Evolutionary conservation across 768 basidiomycete species (phyloP).

Genomic region (Russula dissimulans): DNA sequence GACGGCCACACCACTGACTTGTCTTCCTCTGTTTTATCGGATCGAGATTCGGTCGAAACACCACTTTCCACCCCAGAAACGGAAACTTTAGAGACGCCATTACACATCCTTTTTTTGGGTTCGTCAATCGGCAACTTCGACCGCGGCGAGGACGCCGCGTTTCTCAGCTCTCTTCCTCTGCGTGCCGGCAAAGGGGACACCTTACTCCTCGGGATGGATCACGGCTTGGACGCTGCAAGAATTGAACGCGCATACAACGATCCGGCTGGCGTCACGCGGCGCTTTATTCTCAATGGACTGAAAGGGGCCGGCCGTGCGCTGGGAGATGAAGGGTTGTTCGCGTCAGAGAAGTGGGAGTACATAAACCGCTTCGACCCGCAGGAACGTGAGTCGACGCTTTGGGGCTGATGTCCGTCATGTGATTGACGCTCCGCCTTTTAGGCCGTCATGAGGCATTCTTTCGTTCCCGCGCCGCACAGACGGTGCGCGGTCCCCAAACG

Average conservation of each 20-base stretch:
- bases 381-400: conserved; percentile 30
- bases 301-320: conserved; percentile 56
- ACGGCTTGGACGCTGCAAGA: conserved; percentile 55
- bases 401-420: too few relatives aligned
- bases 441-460: conserved; percentile 83
- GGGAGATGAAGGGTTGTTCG: conserved; percentile 57
- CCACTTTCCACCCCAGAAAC: conserved; percentile 42
- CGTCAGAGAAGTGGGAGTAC: conserved; percentile 69
- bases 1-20: conserved; percentile 22
- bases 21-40: conserved; percentile 16
- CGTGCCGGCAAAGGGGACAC: conserved; percentile 70
- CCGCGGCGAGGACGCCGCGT: conserved; percentile 55
- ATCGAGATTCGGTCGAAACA: conserved; percentile 21
- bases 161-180: conserved; percentile 73
- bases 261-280: conserved; percentile 54
- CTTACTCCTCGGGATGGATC: conserved; percentile 85
- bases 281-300: conserved; percentile 85
- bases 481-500: conserved; percentile 41
- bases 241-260: conserved; percentile 90
- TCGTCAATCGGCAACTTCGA: conserved; percentile 88
- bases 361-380: conserved; percentile 48
- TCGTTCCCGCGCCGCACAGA: conserved; percentile 53
- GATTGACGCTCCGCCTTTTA: conserved; percentile 21
- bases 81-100: conserved; percentile 32
- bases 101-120: conserved; percentile 87